phyloP scores from a whole-genome alignment of 1,284 basidiomycete species.

The Heterobasidion occidentale region DNA sequence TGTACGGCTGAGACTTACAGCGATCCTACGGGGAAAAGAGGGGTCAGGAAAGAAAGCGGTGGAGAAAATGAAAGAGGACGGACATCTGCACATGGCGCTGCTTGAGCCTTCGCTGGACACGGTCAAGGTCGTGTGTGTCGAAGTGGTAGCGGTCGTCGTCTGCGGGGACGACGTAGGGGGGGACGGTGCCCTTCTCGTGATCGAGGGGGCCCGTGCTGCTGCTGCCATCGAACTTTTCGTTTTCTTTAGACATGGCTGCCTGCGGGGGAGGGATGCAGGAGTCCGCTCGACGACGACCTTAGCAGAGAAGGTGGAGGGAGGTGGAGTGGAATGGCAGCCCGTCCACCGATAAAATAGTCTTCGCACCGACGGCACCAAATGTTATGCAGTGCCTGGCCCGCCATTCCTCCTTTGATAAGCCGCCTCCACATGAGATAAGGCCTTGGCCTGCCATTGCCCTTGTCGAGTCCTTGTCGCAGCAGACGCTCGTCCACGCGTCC shows the following conservation, averaged over 20 bases:
- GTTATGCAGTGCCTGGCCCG: no score
- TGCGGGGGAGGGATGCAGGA: background rate
- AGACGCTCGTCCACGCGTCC: no score
- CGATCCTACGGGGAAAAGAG: constrained; percentile 35
- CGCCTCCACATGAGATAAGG: no score
- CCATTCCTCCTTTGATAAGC: no score
- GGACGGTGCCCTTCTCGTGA: constrained; percentile 23
- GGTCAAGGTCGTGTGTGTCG: constrained; percentile 51
- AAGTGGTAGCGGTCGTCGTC: constrained; percentile 26
- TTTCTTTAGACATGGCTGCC: background rate
- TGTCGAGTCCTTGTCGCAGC: no score
- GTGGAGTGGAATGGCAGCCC: no score
- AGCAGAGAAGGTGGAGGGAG: no score
- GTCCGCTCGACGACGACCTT: no score
- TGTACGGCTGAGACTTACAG: constrained; percentile 29
- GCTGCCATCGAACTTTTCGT: background rate
- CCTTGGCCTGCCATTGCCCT: no score
- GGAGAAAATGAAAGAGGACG: constrained; percentile 11
- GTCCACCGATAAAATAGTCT: no score
- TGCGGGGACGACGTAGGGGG: constrained; percentile 18
- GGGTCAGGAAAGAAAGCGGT: background rate
- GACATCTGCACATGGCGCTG: constrained; percentile 71
- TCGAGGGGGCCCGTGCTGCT: constrained; percentile 7
- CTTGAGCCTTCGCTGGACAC: constrained; percentile 54
- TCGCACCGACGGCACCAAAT: no score